Base-by-base conservation (phyloP, 2,329 filamentous ascomycete species). In the Epichloe scottii region DNA sequence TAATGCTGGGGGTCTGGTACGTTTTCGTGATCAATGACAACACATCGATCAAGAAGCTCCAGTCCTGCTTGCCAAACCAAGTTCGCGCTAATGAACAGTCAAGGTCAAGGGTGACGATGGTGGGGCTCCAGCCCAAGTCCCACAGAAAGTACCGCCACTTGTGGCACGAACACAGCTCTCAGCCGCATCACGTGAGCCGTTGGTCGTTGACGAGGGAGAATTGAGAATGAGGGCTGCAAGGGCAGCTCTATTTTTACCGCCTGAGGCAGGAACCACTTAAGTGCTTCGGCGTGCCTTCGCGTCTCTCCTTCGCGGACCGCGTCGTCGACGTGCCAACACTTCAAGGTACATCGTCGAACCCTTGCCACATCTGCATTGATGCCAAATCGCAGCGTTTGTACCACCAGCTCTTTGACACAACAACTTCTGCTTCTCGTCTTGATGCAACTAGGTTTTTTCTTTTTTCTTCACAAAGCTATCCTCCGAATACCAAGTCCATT, bases 271-370 rank as follows among this genome's bases (percentile, higher is more conserved):
- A 54, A 59, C 55, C 55, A 55, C 58, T 63, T 68, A 63, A 68
- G 66, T 67, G 62, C 56, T 63, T 62, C 66, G 66, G 66, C 66
- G 66, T 68, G 52, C 48, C 53, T 56, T 60, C 66, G 66, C 66
- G 66, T 68, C 64, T 66, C 57, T 59, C 58, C 39, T 53, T 48
- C 55, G 40, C 49, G 43, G 30, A 63, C 55, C 67, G 67, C 67
- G 67, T 69, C 66, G 59, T 56, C 53, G 57, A 63, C 65, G 66
- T 68, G 66, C 58, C 61, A 55, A 59, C 56, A 61, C 57, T 58
- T 58, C 56, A 56, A 38, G 50, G 59, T 51, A 54, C 62, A 57
- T 58, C 37, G 37, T 58, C 57, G 44, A 56, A 58, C 56, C 59
- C 55, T 51, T 52, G 53, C 48, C 53, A 50, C 45, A 43, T 23